These are phyloP conservation scores for Elsinoe australis DNA, from an alignment of 2,329 filamentous ascomycete genomes.

Conservation along the genomic window DNA sequence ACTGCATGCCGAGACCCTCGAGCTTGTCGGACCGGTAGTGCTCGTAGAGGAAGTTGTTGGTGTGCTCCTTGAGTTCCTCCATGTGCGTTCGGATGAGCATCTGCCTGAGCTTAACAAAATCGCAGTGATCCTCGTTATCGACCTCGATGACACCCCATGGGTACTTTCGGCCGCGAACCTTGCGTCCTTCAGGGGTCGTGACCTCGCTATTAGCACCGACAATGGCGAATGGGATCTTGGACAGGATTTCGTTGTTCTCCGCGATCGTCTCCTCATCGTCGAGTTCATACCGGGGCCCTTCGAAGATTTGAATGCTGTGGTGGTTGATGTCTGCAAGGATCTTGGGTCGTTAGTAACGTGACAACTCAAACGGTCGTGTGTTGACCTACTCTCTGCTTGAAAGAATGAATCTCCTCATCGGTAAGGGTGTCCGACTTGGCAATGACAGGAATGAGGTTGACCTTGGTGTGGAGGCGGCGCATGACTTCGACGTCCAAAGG, in stretches of 20 bases:
- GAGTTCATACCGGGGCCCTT: conserved; percentile 95
- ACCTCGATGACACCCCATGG: conserved; percentile 99
- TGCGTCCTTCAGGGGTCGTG: conserved; percentile 80
- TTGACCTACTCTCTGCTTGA: conserved; percentile 92
- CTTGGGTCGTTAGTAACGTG: conserved; percentile 46
- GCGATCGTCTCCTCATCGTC: conserved; percentile 99
- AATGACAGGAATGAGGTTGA: conserved; percentile 98
- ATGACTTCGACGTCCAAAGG: conserved; percentile 98
- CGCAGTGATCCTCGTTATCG: conserved; percentile 99
- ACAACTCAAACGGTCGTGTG: too few relatives aligned
- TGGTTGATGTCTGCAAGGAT: conserved; percentile 95
- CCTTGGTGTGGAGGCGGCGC: conserved; percentile 98
- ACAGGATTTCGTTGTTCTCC: conserved; percentile 99
- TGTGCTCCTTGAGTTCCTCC: conserved; percentile 99
- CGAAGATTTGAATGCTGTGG: conserved; percentile 98
- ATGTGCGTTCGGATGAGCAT: conserved; percentile 99
- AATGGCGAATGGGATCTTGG: conserved; percentile 96
- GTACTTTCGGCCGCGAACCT: conserved; percentile 91
- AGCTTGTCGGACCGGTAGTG: conserved; percentile 99
- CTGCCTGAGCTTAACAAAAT: conserved; percentile 98
- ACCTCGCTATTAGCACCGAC: conserved; percentile 96
- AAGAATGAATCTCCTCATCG: conserved; percentile 86
- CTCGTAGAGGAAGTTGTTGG: conserved; percentile 97
- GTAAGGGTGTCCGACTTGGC: conserved; percentile 97
- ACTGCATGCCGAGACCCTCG: conserved; percentile 93